Evolutionary conservation across 1,139 yeast species (phyloP), one percentile per base, ranked within the genome.

Genomic region (Blastobotrys proliferans): DNA sequence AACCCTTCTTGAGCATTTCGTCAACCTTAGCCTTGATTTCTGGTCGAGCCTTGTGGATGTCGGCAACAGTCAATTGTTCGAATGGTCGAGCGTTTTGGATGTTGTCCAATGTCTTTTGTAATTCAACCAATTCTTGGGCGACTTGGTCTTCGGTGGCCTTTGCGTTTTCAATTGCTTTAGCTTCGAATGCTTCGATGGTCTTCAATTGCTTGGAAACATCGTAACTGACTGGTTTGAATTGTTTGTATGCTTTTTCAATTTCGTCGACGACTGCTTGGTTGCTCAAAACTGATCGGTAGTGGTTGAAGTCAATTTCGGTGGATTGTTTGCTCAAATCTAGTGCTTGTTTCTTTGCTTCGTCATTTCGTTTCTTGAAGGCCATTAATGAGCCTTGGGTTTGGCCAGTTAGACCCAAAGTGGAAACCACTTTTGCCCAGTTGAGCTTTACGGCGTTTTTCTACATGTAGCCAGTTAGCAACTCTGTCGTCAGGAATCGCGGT

Each of bases 1-100:
- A 85, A 70, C 96, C 96, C 77, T 88, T 83, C 79, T 83, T 81
- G 62, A 92, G 90, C 94, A 92, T 83, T 72, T 87, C 87, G 63
- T 76, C 78, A 58, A 90, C 96, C 83, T 92, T 92, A 61, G 86
- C 92, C 64, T 90, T 96, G 68, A 92, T 84, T 69, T 92, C 97
- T 60, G 98, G 97, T 73, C 92, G 85, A 52, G 97, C 97, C 75
- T 81, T 79, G 62, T 84, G 83, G 56, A 92, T 85, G 60, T 92
- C 98, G 52, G 88, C 96, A 50, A 90, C 92, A 44, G 97, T 90
- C 68, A 92, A 81, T 73, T 92, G 92, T 67, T 87, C 97, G 63
- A 92, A 90, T 61, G 98, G 96, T 76, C 97, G 86, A 51, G 98
- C 97, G 54, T 84, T 72, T 74, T 92, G 95, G 65, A 92, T 94